phyloP scores from a whole-genome alignment of 805 yeast species.

The Wickerhamomyces kurtzmanii region DNA sequence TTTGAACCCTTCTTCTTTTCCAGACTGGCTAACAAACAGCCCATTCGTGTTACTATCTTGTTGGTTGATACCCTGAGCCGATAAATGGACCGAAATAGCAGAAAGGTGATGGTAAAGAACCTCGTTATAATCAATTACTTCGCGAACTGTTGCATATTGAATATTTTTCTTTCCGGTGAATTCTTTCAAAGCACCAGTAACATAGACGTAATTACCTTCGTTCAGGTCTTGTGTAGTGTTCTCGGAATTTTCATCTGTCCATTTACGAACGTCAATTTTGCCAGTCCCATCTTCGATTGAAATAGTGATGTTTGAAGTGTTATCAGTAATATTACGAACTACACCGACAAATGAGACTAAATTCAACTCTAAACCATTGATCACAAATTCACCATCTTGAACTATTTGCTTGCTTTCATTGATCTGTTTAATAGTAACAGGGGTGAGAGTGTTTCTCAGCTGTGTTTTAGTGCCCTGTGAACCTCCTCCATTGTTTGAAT shows the following conservation, averaged over 20 bases:
- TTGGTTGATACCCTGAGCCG: conserved; percentile 37
- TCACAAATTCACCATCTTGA: conserved; percentile 59
- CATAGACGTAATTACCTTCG: conserved; percentile 51
- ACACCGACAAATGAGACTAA: conserved; percentile 63
- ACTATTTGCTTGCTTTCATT: conserved; percentile 47
- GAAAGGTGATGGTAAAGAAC: conserved; percentile 58
- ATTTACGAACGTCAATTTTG: conserved; percentile 48
- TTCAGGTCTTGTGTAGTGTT: conserved; percentile 22
- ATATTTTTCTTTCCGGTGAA: conserved; percentile 56
- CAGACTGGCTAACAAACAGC: conserved; percentile 32
- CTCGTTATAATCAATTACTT: conserved; percentile 55
- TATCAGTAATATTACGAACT: conserved; percentile 52
- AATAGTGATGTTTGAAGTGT: conserved; percentile 42
- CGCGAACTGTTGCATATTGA: conserved; percentile 51
- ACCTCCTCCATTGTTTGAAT: conserved; percentile 20
- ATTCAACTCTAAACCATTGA: conserved; percentile 50
- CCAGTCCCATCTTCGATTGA: conserved; percentile 80
- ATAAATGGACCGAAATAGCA: conserved; percentile 48
- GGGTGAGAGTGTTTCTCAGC: conserved; percentile 33
- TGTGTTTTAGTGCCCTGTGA: conserved; percentile 18
- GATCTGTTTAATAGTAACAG: conserved; percentile 70
- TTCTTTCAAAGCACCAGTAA: conserved; percentile 45
- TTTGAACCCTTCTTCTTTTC: conserved; percentile 16
- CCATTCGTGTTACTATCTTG: conserved; percentile 13
- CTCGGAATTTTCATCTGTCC: conserved; percentile 40